phyloP scores from a whole-genome alignment of 2,329 filamentous ascomycete species.

The Leptographium galeiforme region DNA sequence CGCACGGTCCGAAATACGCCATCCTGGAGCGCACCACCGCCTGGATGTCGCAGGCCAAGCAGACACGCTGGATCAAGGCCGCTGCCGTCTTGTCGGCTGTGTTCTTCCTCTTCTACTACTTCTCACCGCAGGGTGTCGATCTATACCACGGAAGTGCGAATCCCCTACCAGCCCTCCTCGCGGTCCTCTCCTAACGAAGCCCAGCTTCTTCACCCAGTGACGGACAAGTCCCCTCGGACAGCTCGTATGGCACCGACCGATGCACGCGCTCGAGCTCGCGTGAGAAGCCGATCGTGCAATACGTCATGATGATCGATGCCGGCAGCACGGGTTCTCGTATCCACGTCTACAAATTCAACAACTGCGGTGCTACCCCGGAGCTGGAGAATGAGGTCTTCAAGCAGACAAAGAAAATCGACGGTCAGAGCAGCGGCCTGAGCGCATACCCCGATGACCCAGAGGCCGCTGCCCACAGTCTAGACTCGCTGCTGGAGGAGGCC shows the following conservation, averaged over 20 bases:
- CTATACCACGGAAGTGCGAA: conserved; percentile 33
- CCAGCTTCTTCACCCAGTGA: conserved; percentile 10
- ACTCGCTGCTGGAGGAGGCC: conserved; percentile 75
- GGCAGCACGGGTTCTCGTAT: conserved; percentile 96
- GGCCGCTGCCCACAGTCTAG: conserved; percentile 78
- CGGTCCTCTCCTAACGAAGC: not conserved
- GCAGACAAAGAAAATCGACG: conserved; percentile 77
- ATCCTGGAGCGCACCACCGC: conserved; percentile 40
- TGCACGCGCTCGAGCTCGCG: conserved; percentile 76
- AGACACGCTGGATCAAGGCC: conserved; percentile 52
- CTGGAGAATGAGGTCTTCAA: conserved; percentile 86
- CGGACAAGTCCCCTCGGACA: conserved; percentile 44
- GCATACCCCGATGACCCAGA: conserved; percentile 77
- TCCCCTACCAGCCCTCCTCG: not conserved
- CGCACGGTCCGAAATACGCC: conserved; percentile 30
- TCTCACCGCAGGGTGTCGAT: conserved; percentile 45
- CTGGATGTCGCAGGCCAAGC: conserved; percentile 51
- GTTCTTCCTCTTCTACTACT: conserved; percentile 49
- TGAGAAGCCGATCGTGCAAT: conserved; percentile 89
- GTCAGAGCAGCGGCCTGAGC: conserved; percentile 54
- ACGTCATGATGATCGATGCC: conserved; percentile 97
- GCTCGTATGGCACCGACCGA: conserved; percentile 52
- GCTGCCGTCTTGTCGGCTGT: conserved; percentile 47
- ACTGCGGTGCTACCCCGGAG: conserved; percentile 90
- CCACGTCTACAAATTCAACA: conserved; percentile 98